Conservation (phyloP, 164 flowering plant genomes). For the Vitis vinifera region ASM3070453v1 NC_081822.1:10789501-10790000, state of each 20-base stretch:
- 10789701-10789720: not conserved
- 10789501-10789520: too few species aligned
- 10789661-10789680: constrained; percentile 28
- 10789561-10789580: constrained; percentile 34
- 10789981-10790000: too few species aligned
- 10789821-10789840: constrained; percentile 3
- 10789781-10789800: not conserved
- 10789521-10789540: too few species aligned
- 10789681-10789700: constrained; percentile 15
- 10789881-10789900: constrained; percentile 9
- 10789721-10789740: too few species aligned
- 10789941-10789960: constrained; percentile 48
- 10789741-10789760: not conserved
- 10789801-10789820: constrained; percentile 20
- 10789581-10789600: constrained; percentile 65
- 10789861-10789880: constrained; percentile 27
- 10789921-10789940: constrained; percentile 29
- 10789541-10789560: not conserved
- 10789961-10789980: too few species aligned
- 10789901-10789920: constrained; percentile 17
- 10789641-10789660: constrained; percentile 61
- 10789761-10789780: too few species aligned
- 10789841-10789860: constrained; percentile 41
- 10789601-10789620: constrained; percentile 71
- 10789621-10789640: constrained; percentile 69